Evolutionary conservation across 179 eudicot species (phyloP).

Genomic region (Silene vulgaris): DNA sequence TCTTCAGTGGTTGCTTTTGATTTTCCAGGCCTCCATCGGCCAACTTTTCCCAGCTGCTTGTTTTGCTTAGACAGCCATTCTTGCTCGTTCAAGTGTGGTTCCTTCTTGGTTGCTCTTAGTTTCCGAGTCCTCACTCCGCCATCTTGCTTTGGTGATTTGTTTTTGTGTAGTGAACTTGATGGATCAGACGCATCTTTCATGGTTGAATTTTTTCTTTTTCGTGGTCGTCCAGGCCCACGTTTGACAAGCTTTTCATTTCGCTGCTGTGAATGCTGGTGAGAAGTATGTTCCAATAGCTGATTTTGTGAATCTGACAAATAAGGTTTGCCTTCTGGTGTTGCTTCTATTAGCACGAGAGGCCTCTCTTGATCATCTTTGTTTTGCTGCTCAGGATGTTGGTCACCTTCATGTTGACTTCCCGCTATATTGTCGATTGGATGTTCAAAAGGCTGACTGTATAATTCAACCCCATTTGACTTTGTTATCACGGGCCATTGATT

Average conservation of each 20-base stretch:
- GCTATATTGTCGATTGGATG: constrained; percentile 1
- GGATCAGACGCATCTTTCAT: not conserved
- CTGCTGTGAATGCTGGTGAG: constrained; percentile 2
- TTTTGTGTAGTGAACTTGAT: not conserved
- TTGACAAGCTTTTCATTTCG: constrained; percentile 3
- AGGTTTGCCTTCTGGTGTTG: constrained; percentile 5
- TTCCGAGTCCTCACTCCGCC: constrained; percentile 17
- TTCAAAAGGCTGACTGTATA: constrained; percentile 3
- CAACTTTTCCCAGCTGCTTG: not conserved
- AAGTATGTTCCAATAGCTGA: not conserved
- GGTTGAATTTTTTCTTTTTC: not conserved
- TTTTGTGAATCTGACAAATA: not conserved
- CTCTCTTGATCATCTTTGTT: constrained; percentile 25
- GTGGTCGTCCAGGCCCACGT: constrained; percentile 17
- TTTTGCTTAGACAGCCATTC: constrained; percentile 8
- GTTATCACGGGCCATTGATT: constrained; percentile 1
- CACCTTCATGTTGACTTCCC: constrained; percentile 16
- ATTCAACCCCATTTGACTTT: not conserved
- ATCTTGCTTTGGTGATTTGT: not conserved
- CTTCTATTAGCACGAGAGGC: constrained; percentile 12
- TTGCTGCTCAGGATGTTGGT: not conserved
- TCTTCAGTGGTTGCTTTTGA: not conserved
- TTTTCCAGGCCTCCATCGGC: not conserved
- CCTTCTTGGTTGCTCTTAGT: not conserved
- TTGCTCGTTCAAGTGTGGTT: constrained; percentile 9